These are phyloP conservation scores for Cercospora sp. DNA, from an alignment of 2,329 filamentous ascomycete genomes.

Conservation along the genomic window DNA sequence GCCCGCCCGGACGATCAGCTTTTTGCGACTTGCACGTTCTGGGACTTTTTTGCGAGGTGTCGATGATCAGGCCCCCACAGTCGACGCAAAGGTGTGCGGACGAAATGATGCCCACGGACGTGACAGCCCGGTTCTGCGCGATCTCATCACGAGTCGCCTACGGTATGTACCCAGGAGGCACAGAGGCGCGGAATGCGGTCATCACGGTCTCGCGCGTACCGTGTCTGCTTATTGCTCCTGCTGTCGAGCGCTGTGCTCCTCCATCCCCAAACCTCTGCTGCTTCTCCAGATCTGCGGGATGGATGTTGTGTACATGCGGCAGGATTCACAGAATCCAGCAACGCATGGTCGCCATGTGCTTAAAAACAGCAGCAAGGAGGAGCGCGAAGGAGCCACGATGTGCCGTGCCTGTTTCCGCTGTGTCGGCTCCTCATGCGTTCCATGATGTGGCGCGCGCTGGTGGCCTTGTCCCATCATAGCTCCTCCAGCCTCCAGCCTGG, in stretches of 20 bases:
- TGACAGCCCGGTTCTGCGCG: constrained; percentile 4
- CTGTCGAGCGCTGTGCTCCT: background rate
- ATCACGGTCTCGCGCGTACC: background rate
- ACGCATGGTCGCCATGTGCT: constrained; percentile 19
- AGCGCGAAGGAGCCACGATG: constrained; percentile 15
- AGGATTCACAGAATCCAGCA: constrained; percentile 15
- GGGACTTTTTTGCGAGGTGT: constrained; percentile 14
- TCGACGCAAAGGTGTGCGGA: background rate
- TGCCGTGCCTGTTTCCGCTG: constrained; percentile 16
- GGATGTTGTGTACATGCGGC: constrained; percentile 19
- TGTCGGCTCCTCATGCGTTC: constrained; percentile 6
- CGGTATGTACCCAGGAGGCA: background rate
- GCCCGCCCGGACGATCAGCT: constrained; percentile 4
- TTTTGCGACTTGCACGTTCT: constrained; percentile 2
- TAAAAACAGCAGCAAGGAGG: constrained; percentile 3
- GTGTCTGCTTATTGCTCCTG: background rate
- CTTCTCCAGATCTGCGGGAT: constrained; percentile 19
- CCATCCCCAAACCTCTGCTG: background rate
- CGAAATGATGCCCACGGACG: background rate
- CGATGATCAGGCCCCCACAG: constrained; percentile 9
- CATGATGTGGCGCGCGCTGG: background rate
- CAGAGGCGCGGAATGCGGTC: background rate
- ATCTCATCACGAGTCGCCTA: background rate
- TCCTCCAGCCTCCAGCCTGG: constrained; percentile 3
- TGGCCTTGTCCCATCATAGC: background rate